These are phyloP conservation scores for Arachis hypogaea DNA, from an alignment of 306 rosid genomes.

Conservation along the genomic window DNA sequence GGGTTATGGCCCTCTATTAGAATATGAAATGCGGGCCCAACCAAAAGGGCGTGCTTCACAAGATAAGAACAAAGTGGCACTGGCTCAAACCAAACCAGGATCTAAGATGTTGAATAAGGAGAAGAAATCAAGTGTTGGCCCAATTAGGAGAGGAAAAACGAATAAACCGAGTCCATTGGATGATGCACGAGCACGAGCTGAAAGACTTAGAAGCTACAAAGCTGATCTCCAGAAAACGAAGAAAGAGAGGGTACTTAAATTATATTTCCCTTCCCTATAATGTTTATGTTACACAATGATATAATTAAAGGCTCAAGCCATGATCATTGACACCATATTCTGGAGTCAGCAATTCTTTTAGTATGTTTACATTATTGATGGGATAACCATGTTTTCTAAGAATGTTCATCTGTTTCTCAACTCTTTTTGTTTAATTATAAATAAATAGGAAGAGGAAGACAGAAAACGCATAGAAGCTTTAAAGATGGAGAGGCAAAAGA, in stretches of 20 bases:
- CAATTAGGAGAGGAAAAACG: constrained; percentile 77
- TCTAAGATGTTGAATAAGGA: constrained; percentile 60
- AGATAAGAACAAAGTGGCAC: constrained; percentile 48
- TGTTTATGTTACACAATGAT: constrained; percentile 15
- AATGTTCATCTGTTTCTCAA: constrained; percentile 24
- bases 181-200: constrained; percentile 93
- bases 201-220: constrained; percentile 79
- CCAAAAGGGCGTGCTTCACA: constrained; percentile 39
- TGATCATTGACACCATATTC: neutral
- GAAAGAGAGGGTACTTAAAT: constrained; percentile 76
- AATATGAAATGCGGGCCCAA: constrained; percentile 72
- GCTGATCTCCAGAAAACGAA: constrained; percentile 92
- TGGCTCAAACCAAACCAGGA: constrained; percentile 49
- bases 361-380: constrained; percentile 15
- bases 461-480: constrained; percentile 73
- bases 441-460: constrained; percentile 76
- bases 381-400: constrained; percentile 26
- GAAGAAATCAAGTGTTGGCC: constrained; percentile 70
- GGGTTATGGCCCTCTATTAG: constrained; percentile 74
- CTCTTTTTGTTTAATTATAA: constrained; percentile 20
- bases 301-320: neutral
- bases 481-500: constrained; percentile 85
- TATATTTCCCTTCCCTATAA: constrained; percentile 1
- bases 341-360: neutral
- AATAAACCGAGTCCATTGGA: constrained; percentile 89